Percentiles rank a stretch among this genome's conserved stretches.
phyloP scores from a whole-genome alignment of 2,329 filamentous ascomycete genomes.

The Lomentospora prolificans region DNA sequence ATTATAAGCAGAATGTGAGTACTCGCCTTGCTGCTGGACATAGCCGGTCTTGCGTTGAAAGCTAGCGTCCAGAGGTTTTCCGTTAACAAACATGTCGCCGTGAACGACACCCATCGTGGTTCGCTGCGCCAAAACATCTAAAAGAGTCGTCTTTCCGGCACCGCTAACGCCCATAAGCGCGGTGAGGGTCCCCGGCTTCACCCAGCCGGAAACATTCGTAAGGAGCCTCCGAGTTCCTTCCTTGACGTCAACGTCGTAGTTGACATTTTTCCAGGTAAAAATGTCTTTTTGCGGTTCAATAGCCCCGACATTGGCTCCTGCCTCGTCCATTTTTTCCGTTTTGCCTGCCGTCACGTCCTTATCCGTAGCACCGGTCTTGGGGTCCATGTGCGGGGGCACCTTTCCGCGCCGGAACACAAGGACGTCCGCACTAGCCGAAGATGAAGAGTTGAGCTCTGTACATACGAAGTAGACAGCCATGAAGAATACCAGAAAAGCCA shows the following conservation, averaged over 20 bases:
- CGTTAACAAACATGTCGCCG: constrained; percentile 58
- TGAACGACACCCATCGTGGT: constrained; percentile 53
- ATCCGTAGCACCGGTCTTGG: constrained; percentile 19
- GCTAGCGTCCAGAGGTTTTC: constrained; percentile 40
- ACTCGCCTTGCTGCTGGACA: constrained; percentile 55
- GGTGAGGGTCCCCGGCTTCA: constrained; percentile 79
- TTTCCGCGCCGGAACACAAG: constrained; percentile 55
- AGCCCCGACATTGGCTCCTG: constrained; percentile 12
- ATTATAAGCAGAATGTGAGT: too few species aligned
- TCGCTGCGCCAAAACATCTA: constrained; percentile 35
- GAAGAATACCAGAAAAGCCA: constrained; percentile 56
- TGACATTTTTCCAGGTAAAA: constrained; percentile 72
- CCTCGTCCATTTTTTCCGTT: constrained; percentile 41
- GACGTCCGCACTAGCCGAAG: constrained; percentile 54
- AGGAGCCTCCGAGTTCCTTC: constrained; percentile 59
- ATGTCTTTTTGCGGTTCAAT: constrained; percentile 42
- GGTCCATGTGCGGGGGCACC: constrained; percentile 31
- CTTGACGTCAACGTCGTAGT: constrained; percentile 65
- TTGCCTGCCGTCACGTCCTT: constrained; percentile 24
- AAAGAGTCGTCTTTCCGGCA: constrained; percentile 33
- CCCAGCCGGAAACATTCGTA: constrained; percentile 76
- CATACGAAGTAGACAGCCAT: constrained; percentile 52
- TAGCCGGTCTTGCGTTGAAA: constrained; percentile 60
- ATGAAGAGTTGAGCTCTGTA: constrained; percentile 55
- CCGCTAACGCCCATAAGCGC: constrained; percentile 59